phyloP scores from a whole-genome alignment of 352 stramenopile species.

The Elongisporangium undulatum region DNA sequence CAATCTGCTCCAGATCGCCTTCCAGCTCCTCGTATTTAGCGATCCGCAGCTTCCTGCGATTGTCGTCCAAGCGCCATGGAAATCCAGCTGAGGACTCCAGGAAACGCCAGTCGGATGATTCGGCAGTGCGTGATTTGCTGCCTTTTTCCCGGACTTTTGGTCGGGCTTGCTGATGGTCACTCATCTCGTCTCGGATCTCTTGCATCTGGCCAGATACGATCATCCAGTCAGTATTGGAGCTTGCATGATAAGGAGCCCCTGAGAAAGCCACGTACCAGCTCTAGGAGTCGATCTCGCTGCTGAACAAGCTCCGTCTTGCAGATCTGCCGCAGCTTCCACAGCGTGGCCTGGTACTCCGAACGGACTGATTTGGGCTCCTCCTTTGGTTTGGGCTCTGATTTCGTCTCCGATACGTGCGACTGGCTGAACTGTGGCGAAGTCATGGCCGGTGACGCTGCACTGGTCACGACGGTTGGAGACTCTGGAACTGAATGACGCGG shows the following conservation, averaged over 20 bases:
- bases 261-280: conserved; percentile 11
- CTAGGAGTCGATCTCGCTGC: conserved; percentile 38
- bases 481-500: background rate
- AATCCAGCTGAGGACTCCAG: background rate
- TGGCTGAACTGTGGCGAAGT: background rate
- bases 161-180: conserved; percentile 13
- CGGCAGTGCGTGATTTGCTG: background rate
- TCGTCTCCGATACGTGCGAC: background rate
- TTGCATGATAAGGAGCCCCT: background rate
- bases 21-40: conserved; percentile 48
- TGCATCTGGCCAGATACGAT: conserved; percentile 12
- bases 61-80: conserved; percentile 1
- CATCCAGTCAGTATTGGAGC: background rate
- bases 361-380: conserved; percentile 10
- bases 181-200: conserved; percentile 17
- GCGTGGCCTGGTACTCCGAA: conserved; percentile 28
- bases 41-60: background rate
- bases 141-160: background rate
- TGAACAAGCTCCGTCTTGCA: conserved; percentile 49
- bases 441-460: conserved; percentile 1
- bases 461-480: conserved; percentile 1
- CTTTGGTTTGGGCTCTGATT: conserved; percentile 3
- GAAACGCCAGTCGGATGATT: background rate
- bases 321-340: conserved; percentile 60
- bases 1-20: conserved; percentile 46